Base-by-base conservation (phyloP, 306 rosid genomes). In the Albizia julibrissin region DNA sequence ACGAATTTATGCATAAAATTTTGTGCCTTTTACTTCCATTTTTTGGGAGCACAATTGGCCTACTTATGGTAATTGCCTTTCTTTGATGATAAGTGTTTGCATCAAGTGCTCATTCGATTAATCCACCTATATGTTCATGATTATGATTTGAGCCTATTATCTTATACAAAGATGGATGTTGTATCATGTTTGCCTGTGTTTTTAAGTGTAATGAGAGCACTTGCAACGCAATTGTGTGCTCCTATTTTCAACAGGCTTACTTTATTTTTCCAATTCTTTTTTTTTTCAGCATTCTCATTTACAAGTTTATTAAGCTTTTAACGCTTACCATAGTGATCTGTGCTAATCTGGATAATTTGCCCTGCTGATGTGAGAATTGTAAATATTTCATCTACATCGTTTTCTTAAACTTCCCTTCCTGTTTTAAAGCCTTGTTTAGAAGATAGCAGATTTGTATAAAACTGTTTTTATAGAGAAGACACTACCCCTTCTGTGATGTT, bases 1-100 rank as follows among this genome's bases (percentile, higher is more conserved):
- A 62, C 46, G 33, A 42, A 76, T 80, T 75, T 34, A 39, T 74
- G 64, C 44, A 27, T 82, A 4, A 42, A 49, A 78, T 26, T 16
- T 40, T 18, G 13, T 26, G 9, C 50, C 42, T 21, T 40, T 68
- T 2, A 50, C 15, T 21, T 61, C 68, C 82, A 39, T 74, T 84
- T 71, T 27, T 31, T 29, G 10, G 69, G 37, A 14, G 40, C 40
- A 64, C 2, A 14, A 64, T 64, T 64, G 69, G 10, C n/a, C 40
- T 14, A 27, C 34, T 64, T 64, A 15, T 14, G 40, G 40, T 15
- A 15, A 62, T 24, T 61, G 10, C 69, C 37, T 13, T 62, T 62
- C 5, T 13, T 62, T 9, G 6, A 27, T 27, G 19, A 62, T 27
- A 62, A 27, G 6, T 27, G 34, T 26, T 62, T 13, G 39, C 21